Percentiles rank a stretch among this genome's conserved stretches.
phyloP scores from a whole-genome alignment of 2,329 filamentous ascomycete species.

The Pseudogymnoascus sp. region DNA sequence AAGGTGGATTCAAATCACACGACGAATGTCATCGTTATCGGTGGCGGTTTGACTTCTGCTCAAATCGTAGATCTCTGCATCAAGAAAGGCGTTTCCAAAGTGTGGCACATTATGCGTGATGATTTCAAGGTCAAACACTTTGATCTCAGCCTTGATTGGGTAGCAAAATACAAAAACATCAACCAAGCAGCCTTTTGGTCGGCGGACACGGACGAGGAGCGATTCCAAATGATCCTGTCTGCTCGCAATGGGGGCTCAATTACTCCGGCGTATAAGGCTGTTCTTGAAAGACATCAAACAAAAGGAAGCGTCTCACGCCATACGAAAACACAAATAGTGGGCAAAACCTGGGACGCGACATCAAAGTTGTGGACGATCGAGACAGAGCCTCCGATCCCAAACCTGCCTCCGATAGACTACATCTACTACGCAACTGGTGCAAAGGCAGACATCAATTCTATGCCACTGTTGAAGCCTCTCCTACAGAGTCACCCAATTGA shows the following conservation, averaged over 20 bases:
- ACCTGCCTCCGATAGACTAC: conserved; percentile 38
- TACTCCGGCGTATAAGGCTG: conserved; percentile 54
- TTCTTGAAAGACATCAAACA: conserved; percentile 52
- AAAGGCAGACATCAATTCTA: conserved; percentile 49
- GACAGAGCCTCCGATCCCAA: conserved; percentile 43
- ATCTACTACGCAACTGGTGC: conserved; percentile 55
- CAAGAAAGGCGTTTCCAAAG: conserved; percentile 54
- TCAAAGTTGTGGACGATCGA: conserved; percentile 42
- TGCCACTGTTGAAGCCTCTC: conserved; percentile 56
- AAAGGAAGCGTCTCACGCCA: conserved; percentile 45
- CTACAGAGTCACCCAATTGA: conserved; percentile 51
- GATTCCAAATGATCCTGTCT: conserved; percentile 53
- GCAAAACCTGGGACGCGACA: conserved; percentile 40
- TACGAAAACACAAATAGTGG: conserved; percentile 46
- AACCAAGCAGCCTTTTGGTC: conserved; percentile 72
- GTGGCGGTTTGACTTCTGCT: conserved; percentile 68
- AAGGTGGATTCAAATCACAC: conserved; percentile 41
- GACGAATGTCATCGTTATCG: conserved; percentile 64
- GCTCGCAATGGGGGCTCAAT: conserved; percentile 70
- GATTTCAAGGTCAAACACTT: conserved; percentile 60
- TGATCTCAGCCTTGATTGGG: conserved; percentile 69
- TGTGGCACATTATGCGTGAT: conserved; percentile 62
- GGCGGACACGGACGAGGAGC: conserved; percentile 61
- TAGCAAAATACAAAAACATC: conserved; percentile 72
- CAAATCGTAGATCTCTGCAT: conserved; percentile 63